phyloP scores from a whole-genome alignment of 2,329 filamentous ascomycete species.

The Aspergillus ibericus region DNA sequence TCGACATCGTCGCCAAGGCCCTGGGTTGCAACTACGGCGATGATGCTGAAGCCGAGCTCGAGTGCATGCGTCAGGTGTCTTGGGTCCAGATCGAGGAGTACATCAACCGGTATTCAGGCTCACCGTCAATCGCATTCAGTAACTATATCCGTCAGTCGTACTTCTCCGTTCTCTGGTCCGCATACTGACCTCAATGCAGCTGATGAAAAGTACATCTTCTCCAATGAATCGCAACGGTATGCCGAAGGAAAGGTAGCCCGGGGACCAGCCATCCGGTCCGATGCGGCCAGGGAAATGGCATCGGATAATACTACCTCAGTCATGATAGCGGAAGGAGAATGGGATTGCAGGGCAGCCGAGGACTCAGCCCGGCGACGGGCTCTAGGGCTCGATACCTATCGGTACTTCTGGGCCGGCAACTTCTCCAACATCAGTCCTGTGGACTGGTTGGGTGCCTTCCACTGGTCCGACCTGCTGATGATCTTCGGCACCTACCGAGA shows the following conservation, averaged over 20 bases:
- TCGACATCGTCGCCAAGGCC: constrained; percentile 30
- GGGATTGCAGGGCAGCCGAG: constrained; percentile 11
- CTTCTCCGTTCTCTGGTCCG: rapidly evolving
- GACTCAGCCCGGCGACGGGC: constrained; percentile 10
- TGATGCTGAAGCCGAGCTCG: constrained; percentile 24
- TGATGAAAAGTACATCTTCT: constrained; percentile 31
- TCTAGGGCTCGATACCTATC: constrained; percentile 33
- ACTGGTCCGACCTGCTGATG: constrained; percentile 31
- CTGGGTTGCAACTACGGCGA: constrained; percentile 28
- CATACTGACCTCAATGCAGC: constrained; percentile 1
- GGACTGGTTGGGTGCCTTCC: constrained; percentile 47
- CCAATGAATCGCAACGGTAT: constrained; percentile 23
- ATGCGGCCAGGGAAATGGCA: constrained; percentile 16
- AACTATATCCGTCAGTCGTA: background rate
- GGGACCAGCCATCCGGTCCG: constrained; percentile 16
- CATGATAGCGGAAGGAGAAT: constrained; percentile 5
- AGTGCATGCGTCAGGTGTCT: constrained; percentile 30
- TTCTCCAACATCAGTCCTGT: constrained; percentile 44
- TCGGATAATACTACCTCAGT: constrained; percentile 16
- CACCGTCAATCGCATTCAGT: constrained; percentile 22
- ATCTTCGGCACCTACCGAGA: constrained; percentile 23
- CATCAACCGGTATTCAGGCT: constrained; percentile 25
- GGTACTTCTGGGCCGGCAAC: constrained; percentile 44
- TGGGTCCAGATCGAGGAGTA: constrained; percentile 28
- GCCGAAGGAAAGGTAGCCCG: background rate